These are phyloP conservation scores for Auricularia heimuer DNA, from an alignment of 768 basidiomycete species.

Conservation along the genomic window DNA sequence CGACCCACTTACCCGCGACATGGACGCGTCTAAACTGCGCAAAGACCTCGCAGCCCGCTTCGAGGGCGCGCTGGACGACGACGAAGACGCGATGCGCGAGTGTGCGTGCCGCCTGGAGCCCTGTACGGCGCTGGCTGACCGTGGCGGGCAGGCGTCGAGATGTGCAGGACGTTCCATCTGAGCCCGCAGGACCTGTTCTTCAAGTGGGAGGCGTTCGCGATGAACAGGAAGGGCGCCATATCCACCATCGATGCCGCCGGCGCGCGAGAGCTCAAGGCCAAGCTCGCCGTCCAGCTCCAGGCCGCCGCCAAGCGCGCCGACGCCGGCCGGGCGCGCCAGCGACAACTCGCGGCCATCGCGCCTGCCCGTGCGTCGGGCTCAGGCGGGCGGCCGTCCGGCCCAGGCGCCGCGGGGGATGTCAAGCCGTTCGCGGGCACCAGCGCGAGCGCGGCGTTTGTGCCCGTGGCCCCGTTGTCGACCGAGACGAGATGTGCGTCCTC, in stretches of 20 bases:
- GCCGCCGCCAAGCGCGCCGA: constrained; percentile 12
- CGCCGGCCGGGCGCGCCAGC: too few species aligned
- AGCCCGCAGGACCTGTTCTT: constrained; percentile 28
- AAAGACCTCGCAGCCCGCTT: constrained; percentile 4
- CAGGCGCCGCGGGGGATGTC: background rate
- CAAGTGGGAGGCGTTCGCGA: constrained; percentile 35
- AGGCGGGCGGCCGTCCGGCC: too few species aligned
- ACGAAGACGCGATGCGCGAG: constrained; percentile 3
- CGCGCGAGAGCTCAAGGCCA: constrained; percentile 16
- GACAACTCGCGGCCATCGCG: too few species aligned
- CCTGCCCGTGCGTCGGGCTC: too few species aligned
- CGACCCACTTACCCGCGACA: background rate
- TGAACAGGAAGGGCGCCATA: constrained; percentile 5
- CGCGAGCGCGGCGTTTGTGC: background rate
- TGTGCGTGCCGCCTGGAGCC: constrained; percentile 3
- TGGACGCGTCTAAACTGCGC: constrained; percentile 4
- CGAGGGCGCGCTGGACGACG: constrained; percentile 7
- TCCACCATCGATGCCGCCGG: constrained; percentile 5
- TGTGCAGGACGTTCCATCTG: constrained; percentile 29
- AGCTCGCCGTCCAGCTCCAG: constrained; percentile 22
- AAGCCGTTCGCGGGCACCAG: background rate
- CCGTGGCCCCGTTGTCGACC: background rate
- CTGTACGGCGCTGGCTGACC: background rate
- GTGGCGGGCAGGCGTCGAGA: constrained; percentile 24
- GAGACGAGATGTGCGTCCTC: background rate